phyloP scores from a whole-genome alignment of 257 asterid species.

The Ocimum tenuiflorum region DNA sequence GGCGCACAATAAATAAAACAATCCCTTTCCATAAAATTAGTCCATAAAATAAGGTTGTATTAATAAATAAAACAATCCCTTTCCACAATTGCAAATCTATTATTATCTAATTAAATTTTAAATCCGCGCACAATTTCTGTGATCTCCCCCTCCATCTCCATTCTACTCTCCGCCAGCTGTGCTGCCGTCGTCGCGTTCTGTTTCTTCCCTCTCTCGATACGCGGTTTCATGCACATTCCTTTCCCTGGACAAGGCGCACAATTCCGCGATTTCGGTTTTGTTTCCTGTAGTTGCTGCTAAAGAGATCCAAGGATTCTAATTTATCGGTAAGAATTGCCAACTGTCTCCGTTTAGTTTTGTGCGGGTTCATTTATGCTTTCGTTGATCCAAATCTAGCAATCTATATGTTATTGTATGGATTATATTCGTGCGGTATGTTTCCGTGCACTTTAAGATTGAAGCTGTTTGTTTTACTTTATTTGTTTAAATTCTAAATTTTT shows the following conservation, averaged over 20 bases:
- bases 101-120: neutral
- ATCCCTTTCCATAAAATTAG: too few species aligned
- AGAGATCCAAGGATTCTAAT: constrained; percentile 19
- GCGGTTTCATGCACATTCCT: constrained; percentile 8
- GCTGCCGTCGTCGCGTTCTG: neutral
- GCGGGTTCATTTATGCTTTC: neutral
- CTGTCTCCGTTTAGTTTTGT: constrained; percentile 2
- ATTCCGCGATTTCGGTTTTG: constrained; percentile 14
- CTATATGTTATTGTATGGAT: neutral
- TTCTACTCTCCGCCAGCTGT: constrained; percentile 6
- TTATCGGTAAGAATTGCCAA: neutral
- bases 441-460: neutral
- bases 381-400: constrained; percentile 4
- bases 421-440: neutral
- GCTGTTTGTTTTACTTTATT: neutral
- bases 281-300: constrained; percentile 15
- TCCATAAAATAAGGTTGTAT: too few species aligned
- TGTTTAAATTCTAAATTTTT: neutral
- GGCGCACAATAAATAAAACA: too few species aligned
- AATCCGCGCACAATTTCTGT: neutral
- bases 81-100: neutral
- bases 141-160: constrained; percentile 9
- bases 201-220: neutral
- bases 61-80: too few species aligned
- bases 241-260: neutral